Evolutionary conservation across 2,329 filamentous ascomycete genomes (phyloP).

Genomic region (Penicillium frequentans): DNA sequence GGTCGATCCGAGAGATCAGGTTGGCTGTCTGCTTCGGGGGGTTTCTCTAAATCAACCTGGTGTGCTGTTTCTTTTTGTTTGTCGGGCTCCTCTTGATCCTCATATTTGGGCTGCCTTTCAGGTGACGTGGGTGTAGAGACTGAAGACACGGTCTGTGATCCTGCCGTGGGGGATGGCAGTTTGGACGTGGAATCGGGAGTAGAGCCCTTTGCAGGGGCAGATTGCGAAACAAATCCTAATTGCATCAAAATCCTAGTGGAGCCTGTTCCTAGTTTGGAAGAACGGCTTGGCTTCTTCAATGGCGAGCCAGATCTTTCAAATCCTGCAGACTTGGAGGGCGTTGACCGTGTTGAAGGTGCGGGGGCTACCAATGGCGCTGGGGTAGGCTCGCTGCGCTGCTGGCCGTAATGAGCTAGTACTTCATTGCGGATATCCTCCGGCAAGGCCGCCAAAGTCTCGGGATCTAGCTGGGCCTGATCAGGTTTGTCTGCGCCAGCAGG

Average conservation of each 20-base stretch:
- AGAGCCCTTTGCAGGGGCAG: neutral
- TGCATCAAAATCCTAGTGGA: neutral
- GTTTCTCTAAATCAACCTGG: slow-evolving; percentile 3
- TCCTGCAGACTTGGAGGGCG: neutral
- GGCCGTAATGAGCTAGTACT: slow-evolving; percentile 52
- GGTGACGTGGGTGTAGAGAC: neutral
- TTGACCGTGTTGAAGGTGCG: slow-evolving; percentile 2
- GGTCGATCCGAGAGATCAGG: slow-evolving; percentile 54
- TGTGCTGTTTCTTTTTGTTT: neutral
- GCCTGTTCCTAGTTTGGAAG: neutral
- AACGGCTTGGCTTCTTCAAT: neutral
- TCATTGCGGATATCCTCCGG: slow-evolving; percentile 78
- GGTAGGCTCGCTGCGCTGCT: neutral
- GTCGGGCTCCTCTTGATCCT: neutral
- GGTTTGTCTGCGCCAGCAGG: neutral
- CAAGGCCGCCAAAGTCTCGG: slow-evolving; percentile 75
- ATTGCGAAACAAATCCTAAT: slow-evolving; percentile 1
- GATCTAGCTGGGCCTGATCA: neutral
- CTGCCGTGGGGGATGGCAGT: neutral
- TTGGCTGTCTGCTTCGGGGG: neutral
- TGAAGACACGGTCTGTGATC: neutral
- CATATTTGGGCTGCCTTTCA: neutral
- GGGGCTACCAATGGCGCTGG: slow-evolving; percentile 18
- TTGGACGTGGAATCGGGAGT: neutral
- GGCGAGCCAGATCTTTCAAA: neutral